These are phyloP conservation scores for Micromonas commoda DNA, from an alignment of 139 green algal genomes.

Conservation along the genomic window DNA sequence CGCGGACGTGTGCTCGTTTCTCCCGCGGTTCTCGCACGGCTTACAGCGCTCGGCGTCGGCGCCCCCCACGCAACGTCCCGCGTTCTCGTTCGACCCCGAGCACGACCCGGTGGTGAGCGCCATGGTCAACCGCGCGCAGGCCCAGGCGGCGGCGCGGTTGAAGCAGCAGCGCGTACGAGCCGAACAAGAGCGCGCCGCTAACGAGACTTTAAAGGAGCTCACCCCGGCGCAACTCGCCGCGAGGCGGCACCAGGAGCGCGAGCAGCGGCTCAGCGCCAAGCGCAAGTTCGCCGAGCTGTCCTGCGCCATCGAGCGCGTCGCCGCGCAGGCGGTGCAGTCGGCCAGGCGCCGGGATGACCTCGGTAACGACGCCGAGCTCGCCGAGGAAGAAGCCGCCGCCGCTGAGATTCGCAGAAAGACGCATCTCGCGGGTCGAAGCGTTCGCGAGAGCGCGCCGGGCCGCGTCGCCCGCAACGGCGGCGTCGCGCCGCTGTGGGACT, in stretches of 20 bases:
- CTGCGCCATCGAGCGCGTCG: not conserved
- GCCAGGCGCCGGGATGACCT: not conserved
- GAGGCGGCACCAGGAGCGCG: not conserved
- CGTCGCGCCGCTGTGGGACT: not conserved
- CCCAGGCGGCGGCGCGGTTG: not conserved
- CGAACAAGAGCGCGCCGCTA: not conserved
- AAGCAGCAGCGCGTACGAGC: not conserved
- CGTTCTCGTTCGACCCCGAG: not conserved
- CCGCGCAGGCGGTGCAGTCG: not conserved
- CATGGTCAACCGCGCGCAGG: not conserved
- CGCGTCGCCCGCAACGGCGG: not conserved
- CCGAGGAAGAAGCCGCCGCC: not conserved
- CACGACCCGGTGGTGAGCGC: not conserved
- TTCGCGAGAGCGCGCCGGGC: not conserved
- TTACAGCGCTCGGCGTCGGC: too few species aligned
- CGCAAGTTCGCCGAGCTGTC: not conserved
- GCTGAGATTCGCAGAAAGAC: not conserved
- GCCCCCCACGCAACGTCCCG: too few species aligned
- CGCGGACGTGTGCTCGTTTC: too few species aligned
- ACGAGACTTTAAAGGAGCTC: not conserved
- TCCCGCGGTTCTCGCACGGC: too few species aligned
- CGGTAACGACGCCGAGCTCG: not conserved
- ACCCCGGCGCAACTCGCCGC: not conserved
- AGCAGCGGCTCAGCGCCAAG: not conserved
- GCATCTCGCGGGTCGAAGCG: not conserved